phyloP scores from a whole-genome alignment of 371 early-diverging fungal genomes.

The Lichtheimia corymbifera region DNA sequence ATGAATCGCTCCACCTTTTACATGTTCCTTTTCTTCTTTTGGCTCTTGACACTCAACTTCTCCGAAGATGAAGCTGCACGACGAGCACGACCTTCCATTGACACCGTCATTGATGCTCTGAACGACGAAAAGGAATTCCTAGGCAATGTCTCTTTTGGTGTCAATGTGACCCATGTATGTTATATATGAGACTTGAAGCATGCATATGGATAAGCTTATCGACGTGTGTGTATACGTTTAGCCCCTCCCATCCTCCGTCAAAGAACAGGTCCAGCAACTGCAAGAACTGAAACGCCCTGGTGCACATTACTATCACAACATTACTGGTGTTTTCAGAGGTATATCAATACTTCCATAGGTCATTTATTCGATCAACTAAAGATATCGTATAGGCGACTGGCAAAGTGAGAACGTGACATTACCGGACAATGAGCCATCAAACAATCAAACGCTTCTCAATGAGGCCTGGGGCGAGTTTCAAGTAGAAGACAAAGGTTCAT shows the following conservation, averaged over 20 bases:
- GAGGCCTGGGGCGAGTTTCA: constrained; percentile 37
- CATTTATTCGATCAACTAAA: neutral
- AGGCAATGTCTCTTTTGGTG: constrained; percentile 55
- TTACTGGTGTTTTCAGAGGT: constrained; percentile 69
- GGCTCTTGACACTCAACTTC: constrained; percentile 45
- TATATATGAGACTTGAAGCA: neutral
- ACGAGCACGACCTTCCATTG: constrained; percentile 31
- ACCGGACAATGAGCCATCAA: constrained; percentile 17
- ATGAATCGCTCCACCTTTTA: constrained; percentile 50
- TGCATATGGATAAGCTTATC: too few relatives aligned
- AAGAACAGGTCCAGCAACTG: constrained; percentile 29
- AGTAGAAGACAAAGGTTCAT: constrained; percentile 37
- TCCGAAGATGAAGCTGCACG: constrained; percentile 41
- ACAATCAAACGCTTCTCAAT: constrained; percentile 33
- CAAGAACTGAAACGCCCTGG: constrained; percentile 21
- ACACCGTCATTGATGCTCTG: constrained; percentile 34
- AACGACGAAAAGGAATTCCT: constrained; percentile 41
- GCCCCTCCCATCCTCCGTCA: constrained; percentile 43
- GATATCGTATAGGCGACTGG: constrained; percentile 33
- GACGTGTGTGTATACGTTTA: constrained; percentile 9
- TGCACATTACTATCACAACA: constrained; percentile 60
- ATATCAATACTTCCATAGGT: neutral
- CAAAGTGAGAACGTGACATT: constrained; percentile 32
- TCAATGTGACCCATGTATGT: constrained; percentile 53
- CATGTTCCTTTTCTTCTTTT: constrained; percentile 45